A percentile compares a stretch with the other conserved stretches of the same genome.
Conservation (phyloP, 2,329 filamentous ascomycete genomes). For the Penicillium sp. region DNA sequence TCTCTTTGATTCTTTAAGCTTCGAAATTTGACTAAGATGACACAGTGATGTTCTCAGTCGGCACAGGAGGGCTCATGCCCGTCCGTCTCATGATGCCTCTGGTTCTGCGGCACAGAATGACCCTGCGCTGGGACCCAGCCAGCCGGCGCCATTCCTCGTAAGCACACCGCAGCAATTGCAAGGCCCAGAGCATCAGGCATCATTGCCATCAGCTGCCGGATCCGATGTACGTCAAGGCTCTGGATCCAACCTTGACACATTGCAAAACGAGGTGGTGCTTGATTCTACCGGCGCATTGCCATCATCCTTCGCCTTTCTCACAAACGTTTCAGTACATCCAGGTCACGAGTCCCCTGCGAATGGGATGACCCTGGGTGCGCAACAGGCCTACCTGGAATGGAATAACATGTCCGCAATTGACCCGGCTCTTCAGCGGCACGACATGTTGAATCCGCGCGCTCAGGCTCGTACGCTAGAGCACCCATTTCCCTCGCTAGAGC, state of each 20-base stretch:
- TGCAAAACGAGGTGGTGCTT: conserved; percentile 24
- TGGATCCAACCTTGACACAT: conserved; percentile 13
- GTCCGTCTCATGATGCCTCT: conserved; percentile 17
- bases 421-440: conserved; percentile 11
- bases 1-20: background rate
- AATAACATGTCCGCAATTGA: conserved; percentile 22
- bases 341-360: conserved; percentile 24
- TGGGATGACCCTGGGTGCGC: conserved; percentile 25
- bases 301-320: conserved; percentile 38
- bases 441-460: too few species aligned
- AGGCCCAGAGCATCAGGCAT: conserved; percentile 11
- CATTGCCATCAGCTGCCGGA: conserved; percentile 11
- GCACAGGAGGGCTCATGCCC: conserved; percentile 46
- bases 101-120: conserved; percentile 24
- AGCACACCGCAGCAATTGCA: conserved; percentile 8
- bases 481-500: conserved; percentile 26
- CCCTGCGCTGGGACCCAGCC: conserved; percentile 19
- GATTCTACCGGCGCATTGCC: conserved; percentile 24
- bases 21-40: too few species aligned
- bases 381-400: conserved; percentile 28
- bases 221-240: conserved; percentile 12
- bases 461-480: too few species aligned
- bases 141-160: conserved; percentile 19
- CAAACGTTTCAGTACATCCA: conserved; percentile 32
- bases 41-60: conserved; percentile 46